Evolutionary conservation across 108 stramenopile genomes (phyloP), one percentile per base, ranked within the genome.

Genomic region (Cyclotella cryptica): DNA sequence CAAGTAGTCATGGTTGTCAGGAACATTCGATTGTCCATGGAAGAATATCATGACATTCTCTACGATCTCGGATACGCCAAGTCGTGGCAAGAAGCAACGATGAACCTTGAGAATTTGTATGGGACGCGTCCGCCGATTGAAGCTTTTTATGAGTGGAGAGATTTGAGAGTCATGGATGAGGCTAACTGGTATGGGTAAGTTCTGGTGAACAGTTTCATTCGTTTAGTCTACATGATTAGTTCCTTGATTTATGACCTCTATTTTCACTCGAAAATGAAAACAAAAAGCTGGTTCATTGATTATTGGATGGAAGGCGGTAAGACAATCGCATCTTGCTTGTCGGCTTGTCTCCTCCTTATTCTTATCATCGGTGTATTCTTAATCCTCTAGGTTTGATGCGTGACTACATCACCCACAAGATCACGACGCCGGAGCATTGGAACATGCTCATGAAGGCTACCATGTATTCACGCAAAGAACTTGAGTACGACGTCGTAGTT

Each of bases 221-320:
- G n/a, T n/a, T n/a, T n/a, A 9, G 47, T n/a, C 47, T 49, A 49
- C 47, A 17, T 49, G 47, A 9, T n/a, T n/a, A 17, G 9, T n/a
- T n/a, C 9, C 9, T n/a, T 2, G 6, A 2, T 12, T n/a, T n/a
- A n/a, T 61, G 29, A 39, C 15, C 35, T 39, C 7, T 30, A 13
- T 17, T 61, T 15, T 61, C 15, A 10, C 13, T 61, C 35, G 12
- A 19, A 6, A n/a, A n/a, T n/a, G n/a, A n/a, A n/a, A n/a, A n/a
- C n/a, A n/a, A n/a, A n/a, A n/a, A 75, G 65, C 14, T 81, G 81
- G 81, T 75, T 75, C 54, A 82, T 82, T 27, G 81, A 82, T 44
- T 82, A 75, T 40, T 82, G 74, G 74, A 74, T 81, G 67, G 74
- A 81, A 29, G 80, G 53, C 40, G 69, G 69, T 71, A 58, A 1